Conservation (phyloP, 2,329 filamentous ascomycete genomes). For the Nothomitra cinnamomea region DNA sequence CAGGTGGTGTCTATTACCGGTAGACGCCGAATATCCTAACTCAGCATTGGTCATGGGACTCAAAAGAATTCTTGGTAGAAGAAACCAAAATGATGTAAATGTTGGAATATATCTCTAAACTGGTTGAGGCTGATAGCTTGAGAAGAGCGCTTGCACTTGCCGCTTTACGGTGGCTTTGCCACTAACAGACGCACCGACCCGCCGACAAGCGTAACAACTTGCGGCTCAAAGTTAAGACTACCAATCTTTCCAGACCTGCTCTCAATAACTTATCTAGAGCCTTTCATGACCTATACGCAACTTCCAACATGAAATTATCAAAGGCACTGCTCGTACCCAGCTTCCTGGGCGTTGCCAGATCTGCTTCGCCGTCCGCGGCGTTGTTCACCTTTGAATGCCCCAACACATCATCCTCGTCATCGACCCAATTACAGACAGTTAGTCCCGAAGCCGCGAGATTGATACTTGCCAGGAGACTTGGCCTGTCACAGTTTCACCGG, state of each 20-base stretch:
- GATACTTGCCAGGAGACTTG: slow-evolving; percentile 32
- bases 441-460: slow-evolving; percentile 29
- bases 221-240: slow-evolving; percentile 1
- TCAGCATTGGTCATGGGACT: too few relatives aligned
- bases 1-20: neutral
- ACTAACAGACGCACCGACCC: neutral
- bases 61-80: too few relatives aligned
- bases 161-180: too few relatives aligned
- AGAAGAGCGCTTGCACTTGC: too few relatives aligned
- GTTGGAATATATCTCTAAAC: too few relatives aligned
- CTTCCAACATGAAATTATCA: neutral
- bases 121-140: too few relatives aligned
- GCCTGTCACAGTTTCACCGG: slow-evolving; percentile 30
- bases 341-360: neutral
- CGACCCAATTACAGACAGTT: slow-evolving; percentile 10
- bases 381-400: neutral
- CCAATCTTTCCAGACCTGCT: neutral
- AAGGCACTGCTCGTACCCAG: neutral
- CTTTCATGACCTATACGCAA: neutral
- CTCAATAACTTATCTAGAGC: neutral
- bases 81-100: too few relatives aligned
- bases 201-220: neutral
- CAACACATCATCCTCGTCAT: neutral
- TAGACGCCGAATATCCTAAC: too few relatives aligned
- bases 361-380: neutral